Evolutionary conservation across 371 early-diverging fungal species (phyloP).

Genomic region (Mortierella sp.): DNA sequence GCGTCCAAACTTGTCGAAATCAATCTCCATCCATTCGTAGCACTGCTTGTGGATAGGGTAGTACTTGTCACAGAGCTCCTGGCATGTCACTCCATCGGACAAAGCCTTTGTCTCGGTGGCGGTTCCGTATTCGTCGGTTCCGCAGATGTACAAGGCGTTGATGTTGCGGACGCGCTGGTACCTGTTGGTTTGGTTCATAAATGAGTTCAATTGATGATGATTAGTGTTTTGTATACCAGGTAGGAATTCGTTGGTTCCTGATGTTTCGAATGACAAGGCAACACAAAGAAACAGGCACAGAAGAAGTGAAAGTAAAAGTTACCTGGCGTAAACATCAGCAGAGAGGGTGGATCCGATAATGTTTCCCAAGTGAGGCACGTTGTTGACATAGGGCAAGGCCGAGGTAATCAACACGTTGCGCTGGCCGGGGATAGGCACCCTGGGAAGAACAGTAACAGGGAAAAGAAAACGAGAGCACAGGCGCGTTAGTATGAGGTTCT

Average conservation of each 20-base stretch:
- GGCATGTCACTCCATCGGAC: conserved; percentile 91
- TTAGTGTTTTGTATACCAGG: background rate
- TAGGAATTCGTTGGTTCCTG: background rate
- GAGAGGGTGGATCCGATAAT: conserved; percentile 98
- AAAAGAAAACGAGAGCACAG: background rate
- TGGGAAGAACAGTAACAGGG: conserved; percentile 21
- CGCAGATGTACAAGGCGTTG: conserved; percentile 96
- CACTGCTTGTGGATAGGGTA: conserved; percentile 89
- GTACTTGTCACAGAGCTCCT: conserved; percentile 98
- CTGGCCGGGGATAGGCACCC: conserved; percentile 76
- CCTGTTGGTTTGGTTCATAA: conserved; percentile 53
- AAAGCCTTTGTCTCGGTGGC: conserved; percentile 99
- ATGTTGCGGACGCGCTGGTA: conserved; percentile 94
- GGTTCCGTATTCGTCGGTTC: conserved; percentile 99
- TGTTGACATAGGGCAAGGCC: conserved; percentile 99
- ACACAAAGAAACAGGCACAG: background rate
- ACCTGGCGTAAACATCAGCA: conserved; percentile 98
- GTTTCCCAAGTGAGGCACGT: conserved; percentile 99
- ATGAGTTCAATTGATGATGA: background rate
- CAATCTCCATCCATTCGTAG: conserved; percentile 98
- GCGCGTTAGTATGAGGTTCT: background rate
- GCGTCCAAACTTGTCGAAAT: conserved; percentile 98
- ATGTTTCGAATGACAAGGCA: background rate
- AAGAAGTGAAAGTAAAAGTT: background rate
- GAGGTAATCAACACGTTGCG: conserved; percentile 97